Base-by-base conservation (phyloP, 2,329 filamentous ascomycete genomes). In the Diaporthe caulivora region DNA sequence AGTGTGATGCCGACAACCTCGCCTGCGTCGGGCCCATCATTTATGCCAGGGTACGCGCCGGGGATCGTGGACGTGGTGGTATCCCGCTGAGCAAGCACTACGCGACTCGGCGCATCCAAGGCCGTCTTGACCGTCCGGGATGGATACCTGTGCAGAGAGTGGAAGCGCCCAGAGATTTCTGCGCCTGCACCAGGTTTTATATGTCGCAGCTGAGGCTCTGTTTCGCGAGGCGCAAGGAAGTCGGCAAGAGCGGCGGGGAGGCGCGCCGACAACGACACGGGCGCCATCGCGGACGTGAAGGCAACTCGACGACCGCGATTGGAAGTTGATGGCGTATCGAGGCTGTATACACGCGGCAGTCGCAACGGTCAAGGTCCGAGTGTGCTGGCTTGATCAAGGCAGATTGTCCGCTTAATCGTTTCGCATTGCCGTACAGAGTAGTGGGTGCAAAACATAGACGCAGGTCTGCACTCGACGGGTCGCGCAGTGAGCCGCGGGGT, bases 1-100 rank as follows among this genome's bases (percentile, higher is more conserved):
- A 83, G 79, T 9, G 78, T 79, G 75, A 88, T 81, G 80, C 80
- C 80, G 78, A 82, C 81, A 11, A 86, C 81, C 18, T 84, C 78
- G 60, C 85, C 84, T 1, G 81, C 75, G 55, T 75, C 74, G 0
- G 78, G 81, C 4, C 79, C 76, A 4, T 72, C 71, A 57, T 76
- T 24, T 26, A 80, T 76, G n/a, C 73, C 49, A 37, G 77, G 79
- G 76, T 83, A 83, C 40, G 74, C 72, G 51, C 78, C 76, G 2
- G 81, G 81, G 40, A 83, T 77, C 7, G 80, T 80, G 29, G 77
- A 74, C 3, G 80, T 78, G 2, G 75, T 78, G 42, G 60, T 72
- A 26, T 75, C 58, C 24, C 72, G 73, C 18, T 76, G 77, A 26
- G 77, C 76, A 2, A 71, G 55, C 64, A 77, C 62, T 37, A 75